These are phyloP conservation scores for Mucor lusitanicus DNA, from an alignment of 371 early-diverging fungal genomes.

Conservation along the genomic window DNA sequence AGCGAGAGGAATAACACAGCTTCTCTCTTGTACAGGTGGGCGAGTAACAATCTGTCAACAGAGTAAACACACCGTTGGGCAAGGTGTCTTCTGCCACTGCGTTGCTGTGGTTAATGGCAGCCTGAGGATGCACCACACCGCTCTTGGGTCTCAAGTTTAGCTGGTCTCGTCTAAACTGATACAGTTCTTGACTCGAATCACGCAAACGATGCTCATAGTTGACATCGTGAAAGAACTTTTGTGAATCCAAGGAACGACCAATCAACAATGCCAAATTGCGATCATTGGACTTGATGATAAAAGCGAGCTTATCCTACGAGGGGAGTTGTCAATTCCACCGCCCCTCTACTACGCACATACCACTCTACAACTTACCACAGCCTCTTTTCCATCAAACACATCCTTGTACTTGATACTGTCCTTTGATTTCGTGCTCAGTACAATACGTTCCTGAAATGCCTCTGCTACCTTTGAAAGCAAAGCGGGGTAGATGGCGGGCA, in stretches of 20 bases:
- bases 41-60: slow-evolving; percentile 74
- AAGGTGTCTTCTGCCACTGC: slow-evolving; percentile 33
- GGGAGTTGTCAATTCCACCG: neutral
- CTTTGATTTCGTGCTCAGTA: slow-evolving; percentile 60
- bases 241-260: slow-evolving; percentile 87
- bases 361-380: slow-evolving; percentile 64
- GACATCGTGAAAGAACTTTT: slow-evolving; percentile 89
- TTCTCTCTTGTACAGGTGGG: slow-evolving; percentile 84
- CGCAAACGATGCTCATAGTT: slow-evolving; percentile 80
- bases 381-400: slow-evolving; percentile 82
- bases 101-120: slow-evolving; percentile 8
- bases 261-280: slow-evolving; percentile 82
- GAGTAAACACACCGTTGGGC: slow-evolving; percentile 85
- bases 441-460: slow-evolving; percentile 64
- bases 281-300: slow-evolving; percentile 79
- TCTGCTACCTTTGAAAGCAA: slow-evolving; percentile 79
- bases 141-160: slow-evolving; percentile 21
- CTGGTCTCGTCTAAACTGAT: slow-evolving; percentile 65
- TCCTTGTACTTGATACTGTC: slow-evolving; percentile 82
- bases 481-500: slow-evolving; percentile 70
- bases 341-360: too few species aligned
- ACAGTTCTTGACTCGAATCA: slow-evolving; percentile 80
- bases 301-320: slow-evolving; percentile 67
- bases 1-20: slow-evolving; percentile 83
- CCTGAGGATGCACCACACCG: neutral